These are phyloP conservation scores for Alternaria consortialis DNA, from an alignment of 2,329 filamentous ascomycete species.

Conservation along the genomic window DNA sequence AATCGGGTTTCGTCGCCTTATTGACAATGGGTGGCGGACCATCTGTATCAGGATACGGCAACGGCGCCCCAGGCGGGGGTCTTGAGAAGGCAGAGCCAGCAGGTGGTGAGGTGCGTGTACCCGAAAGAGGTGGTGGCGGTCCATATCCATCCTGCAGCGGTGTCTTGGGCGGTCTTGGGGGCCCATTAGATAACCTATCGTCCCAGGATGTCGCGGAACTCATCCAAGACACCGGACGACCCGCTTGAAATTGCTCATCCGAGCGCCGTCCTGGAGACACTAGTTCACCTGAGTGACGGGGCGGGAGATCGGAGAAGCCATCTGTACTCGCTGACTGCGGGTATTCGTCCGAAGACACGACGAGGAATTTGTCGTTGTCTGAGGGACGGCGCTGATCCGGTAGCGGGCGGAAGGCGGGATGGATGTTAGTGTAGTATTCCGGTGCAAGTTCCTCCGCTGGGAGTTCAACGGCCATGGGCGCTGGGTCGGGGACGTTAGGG, in stretches of 20 bases:
- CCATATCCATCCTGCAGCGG: constrained; percentile 42
- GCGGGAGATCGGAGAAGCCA: constrained; percentile 47
- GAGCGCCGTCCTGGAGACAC: constrained; percentile 60
- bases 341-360: constrained; percentile 66
- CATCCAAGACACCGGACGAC: constrained; percentile 32
- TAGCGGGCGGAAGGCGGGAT: constrained; percentile 46
- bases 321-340: constrained; percentile 52
- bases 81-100: constrained; percentile 35
- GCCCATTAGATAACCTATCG: constrained; percentile 35
- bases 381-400: constrained; percentile 35
- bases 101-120: constrained; percentile 38
- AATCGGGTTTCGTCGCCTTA: constrained; percentile 84
- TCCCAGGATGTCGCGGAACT: constrained; percentile 43
- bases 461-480: constrained; percentile 65
- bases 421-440: constrained; percentile 39
- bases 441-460: constrained; percentile 63
- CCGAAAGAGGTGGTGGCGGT: constrained; percentile 22
- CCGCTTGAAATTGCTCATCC: constrained; percentile 41
- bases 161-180: constrained; percentile 54
- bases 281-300: constrained; percentile 67
- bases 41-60: constrained; percentile 84
- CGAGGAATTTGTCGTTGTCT: constrained; percentile 62
- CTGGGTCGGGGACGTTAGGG: constrained; percentile 50
- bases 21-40: constrained; percentile 85
- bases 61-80: constrained; percentile 50